Conservation (phyloP, 2,329 filamentous ascomycete species). For the Fusarium devonianum region DNA sequence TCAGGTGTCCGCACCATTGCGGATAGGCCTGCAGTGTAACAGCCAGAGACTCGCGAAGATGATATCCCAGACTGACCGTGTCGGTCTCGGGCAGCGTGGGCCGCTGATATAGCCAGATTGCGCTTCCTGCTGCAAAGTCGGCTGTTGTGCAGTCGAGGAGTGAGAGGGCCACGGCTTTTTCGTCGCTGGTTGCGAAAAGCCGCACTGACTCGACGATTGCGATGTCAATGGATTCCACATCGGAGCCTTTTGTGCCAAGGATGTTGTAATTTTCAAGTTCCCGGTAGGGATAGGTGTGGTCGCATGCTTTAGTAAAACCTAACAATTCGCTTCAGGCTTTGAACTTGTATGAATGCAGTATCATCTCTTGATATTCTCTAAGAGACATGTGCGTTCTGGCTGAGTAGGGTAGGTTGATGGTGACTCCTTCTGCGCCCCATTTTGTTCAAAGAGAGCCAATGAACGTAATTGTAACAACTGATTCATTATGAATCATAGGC, state of each 20-base stretch:
- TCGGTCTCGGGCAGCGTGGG: neutral
- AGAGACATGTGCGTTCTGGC: too few species aligned
- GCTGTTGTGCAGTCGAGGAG: constrained; percentile 36
- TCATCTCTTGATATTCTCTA: too few species aligned
- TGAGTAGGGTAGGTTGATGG: neutral
- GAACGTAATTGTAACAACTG: neutral
- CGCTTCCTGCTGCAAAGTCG: constrained; percentile 32
- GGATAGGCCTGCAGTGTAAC: constrained; percentile 29
- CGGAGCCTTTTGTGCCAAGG: too few species aligned
- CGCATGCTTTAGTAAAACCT: too few species aligned
- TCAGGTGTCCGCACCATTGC: constrained; percentile 33
- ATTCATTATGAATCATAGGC: neutral
- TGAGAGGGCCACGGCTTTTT: constrained; percentile 24
- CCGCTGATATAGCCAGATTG: constrained; percentile 35
- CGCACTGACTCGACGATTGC: constrained; percentile 3
- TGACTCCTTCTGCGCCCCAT: neutral
- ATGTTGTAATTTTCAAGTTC: too few species aligned
- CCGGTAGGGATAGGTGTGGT: too few species aligned
- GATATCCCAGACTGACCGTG: neutral
- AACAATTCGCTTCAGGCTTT: too few species aligned
- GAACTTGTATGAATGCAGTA: too few species aligned
- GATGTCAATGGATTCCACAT: neutral
- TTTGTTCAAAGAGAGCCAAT: neutral
- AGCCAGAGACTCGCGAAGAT: constrained; percentile 17
- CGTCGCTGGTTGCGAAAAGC: neutral